Base-by-base conservation (phyloP, 73 alveolate species). In the Effrenium voratum region DNA sequence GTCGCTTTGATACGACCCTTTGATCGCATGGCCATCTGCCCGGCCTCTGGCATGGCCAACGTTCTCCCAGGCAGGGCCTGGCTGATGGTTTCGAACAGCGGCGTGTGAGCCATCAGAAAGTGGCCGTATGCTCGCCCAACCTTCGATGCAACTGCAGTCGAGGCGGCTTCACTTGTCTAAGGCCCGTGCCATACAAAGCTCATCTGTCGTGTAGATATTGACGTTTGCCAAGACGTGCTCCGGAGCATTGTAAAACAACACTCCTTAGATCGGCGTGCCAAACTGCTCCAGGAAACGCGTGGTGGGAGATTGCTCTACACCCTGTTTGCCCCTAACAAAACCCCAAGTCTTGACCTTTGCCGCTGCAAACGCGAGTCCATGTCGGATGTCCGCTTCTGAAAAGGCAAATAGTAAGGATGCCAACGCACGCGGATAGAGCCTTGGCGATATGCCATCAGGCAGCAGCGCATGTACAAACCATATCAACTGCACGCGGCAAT, bases 111-210 rank as follows among this genome's bases (percentile, higher is more conserved):
- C 98, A 92, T 92, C 47, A 73, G 98, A 55, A 92, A 92, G 36
- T 79, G 98, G 60, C 98, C 98, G 46, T 92, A 92, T 40, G 98
- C 98, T 41, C 91, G 90, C 30, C 92, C 98, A 40, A 92, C 97
- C 97, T 90, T 43, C 32, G 50, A 10, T 70, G 63, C 63, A 19
- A 12, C 63, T 19, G 63, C 8, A 8, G 63, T 19, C 63, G 63
- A 12, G 63, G 26, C 24, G 22, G 90, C 32, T 45, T 45, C 32
- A 49, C 19, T 13, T 13, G n/a, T 75, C 40, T 44, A 34, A 46
- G 88, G 45, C 55, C 12, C 47, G n/a, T 8, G n/a, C 98, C 98
- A 92, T 92, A 60, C 92, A 72, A 24, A 92, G 98, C 66, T 92
- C 98, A 41, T 92, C 98, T 30, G 82, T 92, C 43, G 92, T 92